These are phyloP conservation scores for Metschnikowia proteae DNA, from an alignment of 805 yeast species.

Conservation along the genomic window DNA sequence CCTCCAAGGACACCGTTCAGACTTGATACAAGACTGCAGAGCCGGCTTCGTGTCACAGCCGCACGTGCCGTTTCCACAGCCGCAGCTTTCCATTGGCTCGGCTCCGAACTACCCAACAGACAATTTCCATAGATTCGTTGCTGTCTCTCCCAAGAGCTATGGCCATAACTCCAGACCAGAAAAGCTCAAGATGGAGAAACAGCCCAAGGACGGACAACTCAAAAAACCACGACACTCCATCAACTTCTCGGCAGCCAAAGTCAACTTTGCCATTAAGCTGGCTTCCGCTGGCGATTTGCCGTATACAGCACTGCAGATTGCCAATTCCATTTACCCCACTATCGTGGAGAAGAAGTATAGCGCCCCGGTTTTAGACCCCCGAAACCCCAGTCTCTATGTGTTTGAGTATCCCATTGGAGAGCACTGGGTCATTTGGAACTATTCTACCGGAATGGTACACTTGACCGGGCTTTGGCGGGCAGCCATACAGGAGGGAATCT, in stretches of 20 bases:
- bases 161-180: not conserved
- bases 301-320: not conserved
- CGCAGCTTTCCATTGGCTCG: not conserved
- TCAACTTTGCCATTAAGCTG: slow-evolving; percentile 1
- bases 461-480: slow-evolving; percentile 85
- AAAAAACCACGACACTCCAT: not conserved
- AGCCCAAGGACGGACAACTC: not conserved
- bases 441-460: slow-evolving; percentile 79
- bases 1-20: not conserved
- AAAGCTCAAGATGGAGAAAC: not conserved
- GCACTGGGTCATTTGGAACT: slow-evolving; percentile 84
- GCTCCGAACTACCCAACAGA: not conserved
- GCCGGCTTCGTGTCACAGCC: not conserved
- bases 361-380: slow-evolving; percentile 63
- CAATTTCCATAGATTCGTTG: not conserved
- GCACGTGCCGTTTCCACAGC: not conserved
- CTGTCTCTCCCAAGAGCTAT: not conserved
- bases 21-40: not conserved
- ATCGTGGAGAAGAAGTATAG: slow-evolving; percentile 50
- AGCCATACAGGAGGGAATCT: slow-evolving; percentile 19
- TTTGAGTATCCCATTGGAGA: slow-evolving; percentile 66
- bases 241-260: not conserved
- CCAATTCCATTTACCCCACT: slow-evolving; percentile 4
- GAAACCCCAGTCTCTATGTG: slow-evolving; percentile 61
- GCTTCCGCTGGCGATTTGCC: not conserved